Percentiles rank a stretch among this genome's conserved stretches.
phyloP scores from a whole-genome alignment of 805 yeast genomes.

The Scheffersomyces lignosus region DNA sequence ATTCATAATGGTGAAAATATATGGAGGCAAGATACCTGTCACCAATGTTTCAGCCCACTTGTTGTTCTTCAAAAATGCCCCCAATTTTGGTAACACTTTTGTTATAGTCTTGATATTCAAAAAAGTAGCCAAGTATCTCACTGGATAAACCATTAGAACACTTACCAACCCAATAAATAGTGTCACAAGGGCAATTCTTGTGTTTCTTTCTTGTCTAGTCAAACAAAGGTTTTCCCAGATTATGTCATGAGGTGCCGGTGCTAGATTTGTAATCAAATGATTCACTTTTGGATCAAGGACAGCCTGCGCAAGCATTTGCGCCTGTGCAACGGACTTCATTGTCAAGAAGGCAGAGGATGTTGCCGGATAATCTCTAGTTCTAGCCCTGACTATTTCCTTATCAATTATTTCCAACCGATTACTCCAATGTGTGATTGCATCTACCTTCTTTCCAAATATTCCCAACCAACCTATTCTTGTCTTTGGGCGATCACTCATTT shows the following conservation, averaged over 20 bases:
- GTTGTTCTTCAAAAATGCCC: slow-evolving; percentile 59
- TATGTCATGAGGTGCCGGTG: slow-evolving; percentile 96
- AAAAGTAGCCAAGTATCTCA: slow-evolving; percentile 79
- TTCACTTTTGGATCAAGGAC: slow-evolving; percentile 88
- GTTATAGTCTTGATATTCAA: slow-evolving; percentile 76
- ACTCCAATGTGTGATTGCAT: slow-evolving; percentile 74
- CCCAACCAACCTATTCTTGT: slow-evolving; percentile 63
- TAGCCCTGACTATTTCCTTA: slow-evolving; percentile 61
- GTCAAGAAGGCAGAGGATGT: slow-evolving; percentile 93
- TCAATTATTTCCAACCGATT: slow-evolving; percentile 69
- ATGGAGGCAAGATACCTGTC: slow-evolving; percentile 88
- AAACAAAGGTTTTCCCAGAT: slow-evolving; percentile 89
- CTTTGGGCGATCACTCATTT: slow-evolving; percentile 53
- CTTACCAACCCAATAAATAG: slow-evolving; percentile 66
- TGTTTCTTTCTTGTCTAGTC: slow-evolving; percentile 68
- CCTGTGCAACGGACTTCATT: slow-evolving; percentile 92
- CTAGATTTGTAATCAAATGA: slow-evolving; percentile 75
- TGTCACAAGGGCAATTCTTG: slow-evolving; percentile 65
- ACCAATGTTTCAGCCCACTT: slow-evolving; percentile 76
- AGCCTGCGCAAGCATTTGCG: slow-evolving; percentile 96
- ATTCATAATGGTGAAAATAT: slow-evolving; percentile 83
- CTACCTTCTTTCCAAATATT: slow-evolving; percentile 65
- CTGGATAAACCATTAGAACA: slow-evolving; percentile 76
- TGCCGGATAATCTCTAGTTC: slow-evolving; percentile 70
- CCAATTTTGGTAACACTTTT: slow-evolving; percentile 81